Evolutionary conservation across 140 eudicot genomes (phyloP).

Genomic region (Oenanthe javanica): DNA sequence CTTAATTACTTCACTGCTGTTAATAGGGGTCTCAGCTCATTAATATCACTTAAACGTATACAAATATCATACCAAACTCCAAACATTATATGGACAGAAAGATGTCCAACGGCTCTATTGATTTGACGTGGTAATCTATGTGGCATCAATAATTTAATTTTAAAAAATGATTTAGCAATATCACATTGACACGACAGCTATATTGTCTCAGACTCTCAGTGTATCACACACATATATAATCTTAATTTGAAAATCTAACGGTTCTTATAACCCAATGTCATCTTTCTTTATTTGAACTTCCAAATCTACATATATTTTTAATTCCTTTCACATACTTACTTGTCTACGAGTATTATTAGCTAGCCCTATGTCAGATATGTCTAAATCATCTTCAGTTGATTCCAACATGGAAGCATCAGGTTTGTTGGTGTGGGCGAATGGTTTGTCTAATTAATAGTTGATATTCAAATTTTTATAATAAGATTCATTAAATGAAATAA

Average conservation of each 20-base stretch:
- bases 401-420: neutral
- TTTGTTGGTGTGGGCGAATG: neutral
- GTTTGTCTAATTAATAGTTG: neutral
- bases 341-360: neutral
- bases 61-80: neutral
- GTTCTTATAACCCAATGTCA: neutral
- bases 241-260: neutral
- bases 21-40: neutral
- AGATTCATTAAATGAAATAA: neutral
- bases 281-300: neutral
- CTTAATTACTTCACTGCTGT: neutral
- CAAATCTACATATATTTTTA: neutral
- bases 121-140: neutral
- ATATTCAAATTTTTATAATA: neutral
- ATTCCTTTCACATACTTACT: neutral
- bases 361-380: neutral
- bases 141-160: neutral
- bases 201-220: neutral
- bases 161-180: neutral
- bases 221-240: neutral
- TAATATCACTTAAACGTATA: neutral
- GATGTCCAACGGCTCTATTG: neutral
- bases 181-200: neutral
- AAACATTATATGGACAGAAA: neutral
- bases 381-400: neutral